Evolutionary conservation across 371 early-diverging fungal species (phyloP).

Genomic region (Conidiobolus incongruus): DNA sequence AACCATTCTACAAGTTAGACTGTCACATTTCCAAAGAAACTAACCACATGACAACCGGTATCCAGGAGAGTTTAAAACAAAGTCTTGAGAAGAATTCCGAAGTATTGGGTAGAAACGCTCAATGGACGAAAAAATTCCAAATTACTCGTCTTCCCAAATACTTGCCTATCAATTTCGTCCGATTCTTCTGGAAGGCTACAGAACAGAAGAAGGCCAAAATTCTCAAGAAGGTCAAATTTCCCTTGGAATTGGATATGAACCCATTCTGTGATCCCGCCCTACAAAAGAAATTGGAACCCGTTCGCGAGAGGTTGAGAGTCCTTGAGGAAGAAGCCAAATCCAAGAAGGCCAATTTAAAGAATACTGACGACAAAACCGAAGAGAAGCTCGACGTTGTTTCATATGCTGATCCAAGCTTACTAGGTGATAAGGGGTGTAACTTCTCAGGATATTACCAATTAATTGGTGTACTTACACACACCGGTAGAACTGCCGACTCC

Average conservation of each 20-base stretch:
- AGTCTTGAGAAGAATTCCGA: constrained; percentile 75
- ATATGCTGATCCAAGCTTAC: constrained; percentile 39
- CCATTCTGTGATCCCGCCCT: constrained; percentile 72
- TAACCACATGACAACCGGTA: constrained; percentile 45
- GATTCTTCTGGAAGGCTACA: constrained; percentile 88
- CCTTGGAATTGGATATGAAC: constrained; percentile 68
- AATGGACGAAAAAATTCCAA: constrained; percentile 47
- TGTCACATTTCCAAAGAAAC: constrained; percentile 56
- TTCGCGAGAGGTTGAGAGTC: constrained; percentile 41
- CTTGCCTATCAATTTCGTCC: constrained; percentile 72
- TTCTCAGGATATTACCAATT: constrained; percentile 60
- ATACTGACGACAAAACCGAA: constrained; percentile 7
- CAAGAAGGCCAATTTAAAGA: constrained; percentile 15
- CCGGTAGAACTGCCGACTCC: constrained; percentile 64
- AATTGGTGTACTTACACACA: constrained; percentile 65
- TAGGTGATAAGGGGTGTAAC: constrained; percentile 57
- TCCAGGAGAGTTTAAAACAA: constrained; percentile 37
- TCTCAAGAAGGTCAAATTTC: constrained; percentile 75
- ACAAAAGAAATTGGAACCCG: constrained; percentile 47
- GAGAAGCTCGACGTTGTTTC: constrained; percentile 12
- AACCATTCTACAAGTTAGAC: constrained; percentile 53
- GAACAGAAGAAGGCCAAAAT: constrained; percentile 81
- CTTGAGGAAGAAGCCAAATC: constrained; percentile 31
- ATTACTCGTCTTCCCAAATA: constrained; percentile 75
- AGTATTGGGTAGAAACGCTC: constrained; percentile 49